Percentiles rank a stretch among this genome's conserved stretches.
These are phyloP conservation scores for Russula olivacea DNA, from an alignment of 768 basidiomycete genomes.

Conservation along the genomic window DNA sequence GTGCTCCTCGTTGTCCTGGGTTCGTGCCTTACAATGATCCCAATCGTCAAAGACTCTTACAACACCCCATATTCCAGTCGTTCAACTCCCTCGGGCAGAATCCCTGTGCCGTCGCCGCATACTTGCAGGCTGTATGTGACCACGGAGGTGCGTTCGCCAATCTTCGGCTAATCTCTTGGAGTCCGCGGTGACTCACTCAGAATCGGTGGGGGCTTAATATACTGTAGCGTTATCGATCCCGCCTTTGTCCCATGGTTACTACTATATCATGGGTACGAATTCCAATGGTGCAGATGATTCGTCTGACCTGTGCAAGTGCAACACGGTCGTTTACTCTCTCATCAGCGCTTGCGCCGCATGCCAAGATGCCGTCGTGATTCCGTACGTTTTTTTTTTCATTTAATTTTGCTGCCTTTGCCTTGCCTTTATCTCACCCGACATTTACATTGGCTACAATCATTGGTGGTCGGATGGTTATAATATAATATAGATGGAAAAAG, in stretches of 20 bases:
- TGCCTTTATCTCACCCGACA: background rate
- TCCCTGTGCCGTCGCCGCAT: slow-evolving; percentile 4
- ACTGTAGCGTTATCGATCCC: slow-evolving; percentile 6
- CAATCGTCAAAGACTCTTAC: background rate
- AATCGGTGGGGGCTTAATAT: background rate
- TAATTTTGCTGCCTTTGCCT: no score
- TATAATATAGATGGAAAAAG: background rate
- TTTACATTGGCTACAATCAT: background rate
- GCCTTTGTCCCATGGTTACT: background rate
- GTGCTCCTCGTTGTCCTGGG: slow-evolving; percentile 10
- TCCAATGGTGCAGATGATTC: slow-evolving; percentile 26
- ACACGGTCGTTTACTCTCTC: slow-evolving; percentile 33
- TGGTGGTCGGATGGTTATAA: no score
- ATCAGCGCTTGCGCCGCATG: slow-evolving; percentile 34
- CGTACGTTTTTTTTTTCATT: slow-evolving; percentile 25
- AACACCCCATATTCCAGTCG: background rate
- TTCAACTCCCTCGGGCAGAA: slow-evolving; percentile 11
- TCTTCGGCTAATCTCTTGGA: background rate
- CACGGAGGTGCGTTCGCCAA: slow-evolving; percentile 5
- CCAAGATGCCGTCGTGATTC: slow-evolving; percentile 22
- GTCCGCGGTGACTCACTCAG: background rate
- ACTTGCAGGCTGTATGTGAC: slow-evolving; percentile 9
- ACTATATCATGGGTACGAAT: slow-evolving; percentile 14
- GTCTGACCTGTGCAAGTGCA: slow-evolving; percentile 32
- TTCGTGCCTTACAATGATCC: background rate